Conservation (phyloP, 148 eudicot genomes). For the Mesembryanthemum crystallinum region DNA sequence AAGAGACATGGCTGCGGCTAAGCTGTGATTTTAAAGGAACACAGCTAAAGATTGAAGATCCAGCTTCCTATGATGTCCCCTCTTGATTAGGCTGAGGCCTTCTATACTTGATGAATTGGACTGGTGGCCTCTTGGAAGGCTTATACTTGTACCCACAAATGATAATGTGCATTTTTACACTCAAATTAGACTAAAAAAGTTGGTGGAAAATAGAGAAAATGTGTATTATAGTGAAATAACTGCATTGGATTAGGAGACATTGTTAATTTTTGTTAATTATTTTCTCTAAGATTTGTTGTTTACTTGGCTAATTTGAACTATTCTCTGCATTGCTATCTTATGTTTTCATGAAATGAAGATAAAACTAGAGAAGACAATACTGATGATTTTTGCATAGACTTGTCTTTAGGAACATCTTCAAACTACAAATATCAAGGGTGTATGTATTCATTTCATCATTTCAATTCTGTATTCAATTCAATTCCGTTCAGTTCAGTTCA, state of each 20-base stretch:
- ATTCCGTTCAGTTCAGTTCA: no score
- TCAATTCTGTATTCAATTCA: no score
- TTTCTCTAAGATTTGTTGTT: not conserved
- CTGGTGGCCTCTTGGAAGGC: not conserved
- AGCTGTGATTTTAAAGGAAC: not conserved
- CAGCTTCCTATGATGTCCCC: not conserved
- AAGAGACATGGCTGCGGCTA: not conserved
- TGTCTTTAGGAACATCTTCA: no score
- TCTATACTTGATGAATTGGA: not conserved
- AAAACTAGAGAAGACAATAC: no score
- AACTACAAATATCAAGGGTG: no score
- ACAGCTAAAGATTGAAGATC: not conserved
- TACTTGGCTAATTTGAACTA: not conserved
- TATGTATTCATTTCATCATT: no score
- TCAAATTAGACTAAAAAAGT: no score
- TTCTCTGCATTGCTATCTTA: not conserved
- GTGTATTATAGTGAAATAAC: no score
- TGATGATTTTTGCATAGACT: no score
- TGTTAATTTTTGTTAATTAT: not conserved
- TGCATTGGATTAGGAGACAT: not conserved
- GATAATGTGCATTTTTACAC: no score
- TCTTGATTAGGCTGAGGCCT: not conserved
- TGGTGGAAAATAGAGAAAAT: no score
- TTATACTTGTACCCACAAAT: not conserved
- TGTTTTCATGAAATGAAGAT: no score